Evolutionary conservation across 2,329 filamentous ascomycete genomes (phyloP), one percentile per base, ranked within the genome.

Genomic region (Verticillium nubilum): DNA sequence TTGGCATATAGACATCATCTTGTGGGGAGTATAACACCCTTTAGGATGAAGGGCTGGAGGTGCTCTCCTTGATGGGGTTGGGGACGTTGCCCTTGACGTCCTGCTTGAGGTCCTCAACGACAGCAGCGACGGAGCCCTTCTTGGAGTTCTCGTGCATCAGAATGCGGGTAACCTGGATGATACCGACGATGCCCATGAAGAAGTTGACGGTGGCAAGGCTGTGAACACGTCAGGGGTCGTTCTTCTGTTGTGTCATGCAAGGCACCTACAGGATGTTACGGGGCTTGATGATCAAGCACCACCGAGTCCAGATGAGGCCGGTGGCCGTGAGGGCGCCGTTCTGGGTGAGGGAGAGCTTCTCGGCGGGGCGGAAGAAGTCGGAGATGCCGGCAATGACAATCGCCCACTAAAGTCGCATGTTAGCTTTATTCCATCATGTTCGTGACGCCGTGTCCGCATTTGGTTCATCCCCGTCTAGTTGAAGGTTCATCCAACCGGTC

Each of bases 271-370:
- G 89, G 70, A 92, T 79, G 82, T 99, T 99, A 77, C 87, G 87
- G 60, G 95, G 95, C 76, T 87, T 92, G 78, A 99, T 99, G 75
- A 99, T 90, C 73, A 98, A 83, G 83, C 95, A 99, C 95, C 95
- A 99, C 67, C 95, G 86, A 53, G 95, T 99, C 95, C 95, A 99
- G 83, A 99, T 99, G 65, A 90, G 78, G 66, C 95, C 95, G 10
- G 95, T 99, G 68, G 87, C 87, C 72, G 91, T 95, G 67, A 99
- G 85, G 61, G 95, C 94, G 56, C 82, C 81, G 80, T 98, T 99
- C 78, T 97, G 93, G 29, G 91, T 95, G 63, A 97, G 80, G 47
- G 93, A 97, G 67, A 99, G 91, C 76, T 92, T 92, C 75, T 96
- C 91, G 64, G 90, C 92, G 31, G 95, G 95, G 67, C 95, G 92